Conservation (phyloP, 345 rosid species). For the Pistacia vera region DNA sequence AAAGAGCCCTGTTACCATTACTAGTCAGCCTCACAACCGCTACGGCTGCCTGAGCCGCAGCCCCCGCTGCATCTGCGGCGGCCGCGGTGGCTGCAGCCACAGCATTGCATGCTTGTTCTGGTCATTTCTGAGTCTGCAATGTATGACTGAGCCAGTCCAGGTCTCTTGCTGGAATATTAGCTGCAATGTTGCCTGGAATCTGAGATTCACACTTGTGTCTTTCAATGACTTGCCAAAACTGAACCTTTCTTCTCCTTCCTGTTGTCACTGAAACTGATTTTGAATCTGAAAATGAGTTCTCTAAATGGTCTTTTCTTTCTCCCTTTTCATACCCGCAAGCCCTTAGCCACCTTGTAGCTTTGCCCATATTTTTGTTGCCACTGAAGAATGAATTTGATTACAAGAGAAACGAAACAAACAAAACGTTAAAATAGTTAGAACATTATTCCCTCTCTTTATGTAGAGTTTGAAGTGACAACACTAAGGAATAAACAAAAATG, state of each 20-base stretch:
- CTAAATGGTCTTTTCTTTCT: constrained; percentile 27
- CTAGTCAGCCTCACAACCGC: constrained; percentile 53
- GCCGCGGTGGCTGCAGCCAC: constrained; percentile 54
- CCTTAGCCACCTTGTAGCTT: constrained; percentile 72
- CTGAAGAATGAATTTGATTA: constrained; percentile 14
- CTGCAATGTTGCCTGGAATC: constrained; percentile 27
- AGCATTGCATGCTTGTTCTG: constrained; percentile 57
- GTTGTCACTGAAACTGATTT: constrained; percentile 31
- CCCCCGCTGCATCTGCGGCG: constrained; percentile 59
- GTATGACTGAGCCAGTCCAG: constrained; percentile 42
- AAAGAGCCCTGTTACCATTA: constrained; percentile 35
- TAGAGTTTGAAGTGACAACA: constrained; percentile 25
- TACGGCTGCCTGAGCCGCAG: constrained; percentile 56
- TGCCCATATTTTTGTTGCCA: constrained; percentile 51
- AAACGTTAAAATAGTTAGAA: background rate
- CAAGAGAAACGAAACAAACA: constrained; percentile 17
- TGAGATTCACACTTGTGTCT: constrained; percentile 18
- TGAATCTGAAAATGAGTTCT: constrained; percentile 22
- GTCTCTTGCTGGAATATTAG: constrained; percentile 25
- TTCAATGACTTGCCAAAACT: constrained; percentile 47
- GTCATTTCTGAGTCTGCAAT: constrained; percentile 45
- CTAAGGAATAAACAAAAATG: constrained; percentile 23
- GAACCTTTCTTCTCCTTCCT: constrained; percentile 51
- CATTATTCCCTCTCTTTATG: constrained; percentile 13
- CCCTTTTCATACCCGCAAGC: constrained; percentile 61